These are phyloP conservation scores for Rosellinia necatrix DNA, from an alignment of 2,329 filamentous ascomycete genomes.

Conservation along the genomic window DNA sequence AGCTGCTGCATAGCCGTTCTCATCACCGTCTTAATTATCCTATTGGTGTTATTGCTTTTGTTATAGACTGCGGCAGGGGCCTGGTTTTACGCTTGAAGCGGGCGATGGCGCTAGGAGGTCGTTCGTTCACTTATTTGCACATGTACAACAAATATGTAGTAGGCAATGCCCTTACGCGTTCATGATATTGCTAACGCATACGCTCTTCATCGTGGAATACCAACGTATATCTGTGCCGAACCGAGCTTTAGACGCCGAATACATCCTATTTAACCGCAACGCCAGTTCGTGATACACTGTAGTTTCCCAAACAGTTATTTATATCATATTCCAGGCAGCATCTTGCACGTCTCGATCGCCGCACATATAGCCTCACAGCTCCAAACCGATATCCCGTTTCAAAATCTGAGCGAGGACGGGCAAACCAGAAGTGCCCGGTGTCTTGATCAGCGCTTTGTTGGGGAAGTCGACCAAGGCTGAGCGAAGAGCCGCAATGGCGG, in stretches of 20 bases:
- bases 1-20: slow-evolving; percentile 90
- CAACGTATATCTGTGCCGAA: slow-evolving; percentile 17
- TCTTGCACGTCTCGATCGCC: not conserved
- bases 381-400: slow-evolving; percentile 54
- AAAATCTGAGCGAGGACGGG: slow-evolving; percentile 59
- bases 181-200: not conserved
- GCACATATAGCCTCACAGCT: slow-evolving; percentile 40
- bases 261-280: slow-evolving; percentile 31
- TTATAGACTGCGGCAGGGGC: slow-evolving; percentile 46
- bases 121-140: slow-evolving; percentile 8
- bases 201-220: slow-evolving; percentile 5
- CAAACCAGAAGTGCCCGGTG: slow-evolving; percentile 56
- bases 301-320: slow-evolving; percentile 19
- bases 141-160: too few species aligned
- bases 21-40: slow-evolving; percentile 84
- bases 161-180: not conserved
- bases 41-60: slow-evolving; percentile 78
- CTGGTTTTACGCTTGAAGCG: slow-evolving; percentile 7
- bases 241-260: slow-evolving; percentile 27
- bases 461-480: slow-evolving; percentile 78
- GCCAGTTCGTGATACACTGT: slow-evolving; percentile 22
- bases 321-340: slow-evolving; percentile 16
- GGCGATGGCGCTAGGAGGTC: slow-evolving; percentile 7
- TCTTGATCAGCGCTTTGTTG: slow-evolving; percentile 52
- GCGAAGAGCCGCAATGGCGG: slow-evolving; percentile 72